phyloP scores from a whole-genome alignment of 495 filamentous ascomycete genomes.

The Schizothecium vesticola region DNA sequence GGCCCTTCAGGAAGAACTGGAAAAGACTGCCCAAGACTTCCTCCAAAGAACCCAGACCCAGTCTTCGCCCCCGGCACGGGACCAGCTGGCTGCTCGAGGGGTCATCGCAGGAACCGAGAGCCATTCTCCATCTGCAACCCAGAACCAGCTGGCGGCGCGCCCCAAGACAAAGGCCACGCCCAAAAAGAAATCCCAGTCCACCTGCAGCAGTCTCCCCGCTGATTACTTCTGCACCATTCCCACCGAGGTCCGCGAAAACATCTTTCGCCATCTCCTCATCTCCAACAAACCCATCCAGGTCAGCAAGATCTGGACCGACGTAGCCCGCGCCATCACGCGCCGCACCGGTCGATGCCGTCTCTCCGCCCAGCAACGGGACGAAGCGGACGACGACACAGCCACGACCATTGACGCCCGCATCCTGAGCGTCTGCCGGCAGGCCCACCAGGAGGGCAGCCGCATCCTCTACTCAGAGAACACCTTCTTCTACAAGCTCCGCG shows the following conservation, averaged over 20 bases:
- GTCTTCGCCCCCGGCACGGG: neutral
- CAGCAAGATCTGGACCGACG: conserved; percentile 29
- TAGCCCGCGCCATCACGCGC: conserved; percentile 11
- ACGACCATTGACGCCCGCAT: conserved; percentile 26
- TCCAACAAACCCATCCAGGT: conserved; percentile 31
- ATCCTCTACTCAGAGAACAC: conserved; percentile 39
- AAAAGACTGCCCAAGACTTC: neutral
- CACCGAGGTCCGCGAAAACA: conserved; percentile 31
- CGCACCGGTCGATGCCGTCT: conserved; percentile 4
- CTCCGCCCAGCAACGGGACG: neutral
- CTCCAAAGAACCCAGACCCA: neutral
- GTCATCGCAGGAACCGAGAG: neutral
- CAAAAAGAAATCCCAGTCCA: neutral
- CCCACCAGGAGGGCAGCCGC: conserved; percentile 24
- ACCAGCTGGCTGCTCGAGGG: neutral
- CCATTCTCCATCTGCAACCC: neutral
- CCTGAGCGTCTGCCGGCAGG: conserved; percentile 25
- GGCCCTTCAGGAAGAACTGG: neutral
- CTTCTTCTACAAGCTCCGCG: conserved; percentile 37
- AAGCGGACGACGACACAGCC: neutral
- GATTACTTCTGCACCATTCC: conserved; percentile 17
- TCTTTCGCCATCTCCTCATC: conserved; percentile 32
- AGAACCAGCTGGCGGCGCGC: neutral
- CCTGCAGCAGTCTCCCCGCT: neutral
- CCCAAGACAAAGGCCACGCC: neutral